phyloP scores from a whole-genome alignment of 2,329 filamentous ascomycete genomes.

The Anisogramma anomala region DNA sequence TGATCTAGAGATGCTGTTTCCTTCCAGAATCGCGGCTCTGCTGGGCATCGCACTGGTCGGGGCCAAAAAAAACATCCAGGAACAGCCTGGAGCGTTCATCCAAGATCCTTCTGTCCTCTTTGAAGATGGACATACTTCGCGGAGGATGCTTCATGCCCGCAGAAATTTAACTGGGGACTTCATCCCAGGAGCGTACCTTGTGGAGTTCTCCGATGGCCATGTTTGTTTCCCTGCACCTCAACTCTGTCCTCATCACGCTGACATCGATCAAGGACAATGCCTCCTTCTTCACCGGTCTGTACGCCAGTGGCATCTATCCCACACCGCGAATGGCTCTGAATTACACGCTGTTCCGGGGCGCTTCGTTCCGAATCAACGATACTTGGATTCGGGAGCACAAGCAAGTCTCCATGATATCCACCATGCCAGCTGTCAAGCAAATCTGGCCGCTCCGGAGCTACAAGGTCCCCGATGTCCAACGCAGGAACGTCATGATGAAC shows the following conservation, averaged over 20 bases:
- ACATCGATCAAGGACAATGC: constrained; percentile 9
- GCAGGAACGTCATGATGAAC: background rate
- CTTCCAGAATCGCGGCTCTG: background rate
- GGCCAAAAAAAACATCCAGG: background rate
- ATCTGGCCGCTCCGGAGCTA: constrained; percentile 22
- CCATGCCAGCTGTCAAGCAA: constrained; percentile 18
- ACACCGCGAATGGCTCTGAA: constrained; percentile 15
- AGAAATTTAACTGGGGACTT: background rate
- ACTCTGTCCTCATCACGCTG: background rate
- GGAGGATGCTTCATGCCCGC: background rate
- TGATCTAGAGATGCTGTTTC: constrained; percentile 2
- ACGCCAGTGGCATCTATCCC: constrained; percentile 11
- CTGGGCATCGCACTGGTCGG: background rate
- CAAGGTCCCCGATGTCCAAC: constrained; percentile 4
- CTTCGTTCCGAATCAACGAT: constrained; percentile 15
- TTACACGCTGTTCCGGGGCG: constrained; percentile 17
- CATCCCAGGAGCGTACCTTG: constrained; percentile 15
- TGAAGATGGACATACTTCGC: background rate
- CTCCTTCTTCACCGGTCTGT: constrained; percentile 16
- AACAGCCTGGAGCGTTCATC: background rate
- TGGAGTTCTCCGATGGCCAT: constrained; percentile 17
- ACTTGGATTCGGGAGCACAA: constrained; percentile 4
- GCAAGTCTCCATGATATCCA: constrained; percentile 16
- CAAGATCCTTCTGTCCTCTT: background rate
- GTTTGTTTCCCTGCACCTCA: constrained; percentile 1